Evolutionary conservation across 2,329 filamentous ascomycete genomes (phyloP), one percentile per base, ranked within the genome.

Genomic region (Cladosporium cucumerinum): DNA sequence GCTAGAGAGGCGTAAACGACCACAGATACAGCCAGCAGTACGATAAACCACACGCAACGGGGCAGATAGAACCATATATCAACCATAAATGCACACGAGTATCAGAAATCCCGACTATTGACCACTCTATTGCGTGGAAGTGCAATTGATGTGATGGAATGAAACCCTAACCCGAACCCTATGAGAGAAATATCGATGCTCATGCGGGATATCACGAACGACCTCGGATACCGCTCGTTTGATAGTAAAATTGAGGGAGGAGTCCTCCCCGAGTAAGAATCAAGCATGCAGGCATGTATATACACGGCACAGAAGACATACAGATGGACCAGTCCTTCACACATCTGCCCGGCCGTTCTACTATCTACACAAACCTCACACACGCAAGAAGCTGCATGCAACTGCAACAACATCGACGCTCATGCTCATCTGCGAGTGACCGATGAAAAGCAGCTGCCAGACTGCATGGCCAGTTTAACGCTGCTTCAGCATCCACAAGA

Each of bases 381-480:
- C 0, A 43, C 36, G 3, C 36, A 43, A 6, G 36, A 43, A 43
- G 39, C 39, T 46, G 12, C 39, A 46, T 46, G n/a, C 39, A 46
- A 1, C 11, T 46, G 39, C 39, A 46, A 10, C 39, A 21, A 46
- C 3, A 21, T 5, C 39, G 5, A 46, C n/a, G 39, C 39, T 46
- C n/a, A 21, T 21, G n/a, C 39, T 1, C 11, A 2, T 12, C n/a
- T 1, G n/a, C n/a, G 10, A 46, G n/a, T 21, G 10, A 46, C 39
- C 39, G n/a, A 46, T 46, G 39, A 12, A 46, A 8, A 21, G n/a
- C n/a, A 12, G 39, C n/a, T 46, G n/a, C 39, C 39, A 46, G n/a
- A 46, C 39, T 46, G 39, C 39, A 46, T 46, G n/a, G 39, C 10
- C 39, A 46, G 39, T 46, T n/a, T n/a, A 46, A 46, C 39, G 39